Evolutionary conservation across 176 grass and related monocot species (phyloP).

Genomic region (Eleusine indica): DNA sequence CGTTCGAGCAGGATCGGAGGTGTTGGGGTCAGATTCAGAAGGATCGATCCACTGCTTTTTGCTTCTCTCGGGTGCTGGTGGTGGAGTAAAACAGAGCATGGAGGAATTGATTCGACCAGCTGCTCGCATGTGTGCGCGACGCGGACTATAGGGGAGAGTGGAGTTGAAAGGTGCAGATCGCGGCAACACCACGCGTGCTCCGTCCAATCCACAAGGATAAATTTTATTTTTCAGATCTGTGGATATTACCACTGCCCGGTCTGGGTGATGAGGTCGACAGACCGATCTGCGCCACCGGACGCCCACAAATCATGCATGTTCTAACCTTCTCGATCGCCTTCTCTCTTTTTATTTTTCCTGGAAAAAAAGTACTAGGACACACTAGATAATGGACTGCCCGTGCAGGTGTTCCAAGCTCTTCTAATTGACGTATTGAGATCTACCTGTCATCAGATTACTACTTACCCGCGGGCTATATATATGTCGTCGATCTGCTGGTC

Average conservation of each 20-base stretch:
- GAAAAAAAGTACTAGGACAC: too few relatives aligned
- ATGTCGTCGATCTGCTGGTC: neutral
- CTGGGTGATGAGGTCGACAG: neutral
- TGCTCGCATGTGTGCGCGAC: slow-evolving; percentile 21
- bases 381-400: neutral
- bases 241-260: neutral
- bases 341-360: too few relatives aligned
- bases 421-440: neutral
- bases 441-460: neutral
- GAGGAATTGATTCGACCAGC: neutral
- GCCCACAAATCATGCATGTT: neutral
- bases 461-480: neutral
- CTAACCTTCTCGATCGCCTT: neutral
- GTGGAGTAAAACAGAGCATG: neutral
- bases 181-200: neutral
- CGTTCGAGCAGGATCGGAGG: neutral
- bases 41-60: slow-evolving; percentile 16
- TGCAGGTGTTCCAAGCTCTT: neutral
- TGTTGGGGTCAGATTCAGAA: slow-evolving; percentile 31
- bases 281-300: neutral
- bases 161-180: neutral
- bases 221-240: neutral
- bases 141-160: neutral
- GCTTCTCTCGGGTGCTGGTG: slow-evolving; percentile 12
- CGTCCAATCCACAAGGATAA: neutral